A percentile compares a stretch with the other conserved stretches of the same genome.
These are phyloP conservation scores for Aechmea fasciata DNA, from an alignment of 176 grass and related monocot species.

Conservation along the genomic window DNA sequence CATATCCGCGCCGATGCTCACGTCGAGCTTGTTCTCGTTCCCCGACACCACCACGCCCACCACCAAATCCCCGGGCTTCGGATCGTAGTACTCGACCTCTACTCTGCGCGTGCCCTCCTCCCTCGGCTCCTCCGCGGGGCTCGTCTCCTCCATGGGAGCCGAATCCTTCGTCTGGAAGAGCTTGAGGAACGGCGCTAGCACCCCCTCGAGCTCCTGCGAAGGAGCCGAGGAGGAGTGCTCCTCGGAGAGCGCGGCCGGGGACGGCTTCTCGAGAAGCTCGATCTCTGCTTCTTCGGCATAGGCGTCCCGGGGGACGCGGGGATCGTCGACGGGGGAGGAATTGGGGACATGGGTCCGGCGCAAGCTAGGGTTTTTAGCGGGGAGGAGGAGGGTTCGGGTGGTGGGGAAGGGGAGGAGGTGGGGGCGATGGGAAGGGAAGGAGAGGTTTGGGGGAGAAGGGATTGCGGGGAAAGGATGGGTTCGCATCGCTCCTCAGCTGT, in stretches of 20 bases:
- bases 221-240: neutral
- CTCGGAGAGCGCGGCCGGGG: neutral
- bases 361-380: neutral
- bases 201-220: neutral
- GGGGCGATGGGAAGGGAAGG: neutral
- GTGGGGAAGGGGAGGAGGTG: neutral
- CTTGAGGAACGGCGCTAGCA: conserved; percentile 19
- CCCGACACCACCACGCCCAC: conserved; percentile 73
- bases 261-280: conserved; percentile 17
- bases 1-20: conserved; percentile 64
- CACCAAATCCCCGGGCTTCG: conserved; percentile 58
- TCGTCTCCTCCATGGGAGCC: conserved; percentile 4
- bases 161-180: conserved; percentile 15
- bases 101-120: conserved; percentile 1
- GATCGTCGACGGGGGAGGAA: conserved; percentile 19
- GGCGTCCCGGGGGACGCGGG: conserved; percentile 26
- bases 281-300: conserved; percentile 1
- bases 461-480: neutral
- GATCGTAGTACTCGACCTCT: conserved; percentile 36
- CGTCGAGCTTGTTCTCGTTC: conserved; percentile 69
- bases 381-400: neutral
- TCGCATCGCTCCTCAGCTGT: neutral
- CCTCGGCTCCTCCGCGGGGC: neutral
- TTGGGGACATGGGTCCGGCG: conserved; percentile 1
- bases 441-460: conserved; percentile 1